Base-by-base conservation (phyloP, 2,329 filamentous ascomycete species). In the Geoglossum cookeanum region DNA sequence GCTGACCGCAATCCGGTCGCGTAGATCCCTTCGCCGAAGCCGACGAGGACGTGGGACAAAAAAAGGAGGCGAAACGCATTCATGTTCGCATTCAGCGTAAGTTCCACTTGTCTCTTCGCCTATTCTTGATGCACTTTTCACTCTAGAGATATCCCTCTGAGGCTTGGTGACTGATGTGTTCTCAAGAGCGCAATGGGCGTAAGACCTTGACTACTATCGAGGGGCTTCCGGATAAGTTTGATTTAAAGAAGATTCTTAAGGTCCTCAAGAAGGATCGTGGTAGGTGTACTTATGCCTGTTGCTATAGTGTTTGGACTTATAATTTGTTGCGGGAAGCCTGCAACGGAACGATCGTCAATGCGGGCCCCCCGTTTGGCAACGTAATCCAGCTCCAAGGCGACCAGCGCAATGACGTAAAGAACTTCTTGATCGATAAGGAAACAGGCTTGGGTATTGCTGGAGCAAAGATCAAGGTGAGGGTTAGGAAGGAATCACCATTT, bases 11-110 rank as follows among this genome's bases (percentile, higher is more conserved):
- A 37, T 17, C 32, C 49, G 49, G 49, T 51, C 39, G 42, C 47
- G 53, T 70, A 96, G 92, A 98, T 85, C 92, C 92, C 85, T 98
- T 98, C 88, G 92, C 92, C 85, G 92, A 97, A 87, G 92, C 90
- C 83, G 92, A 96, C 87, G 91, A 96, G 84, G 90, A 94, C 75
- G 89, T 85, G 74, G 90, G 89, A 79, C 87, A 94, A 77, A 85
- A 83, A 72, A 92, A 92, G 77, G 86, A 92, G 79, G 83, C 86
- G 77, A 94, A 94, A 76, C 95, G 96, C 74, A 95, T 97, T 74
- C 92, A 97, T 78, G 97, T 98, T 75, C 90, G 92, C 75, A 97
- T 97, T 72, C 92, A 98, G 74, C 92, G 91, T 97, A 83, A 70
- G 85, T 83, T 37, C 53, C 59, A 57, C 32, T 15, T 33, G 11